Evolutionary conservation across 2,329 filamentous ascomycete species (phyloP).

Genomic region (Hymenoscyphus repandus): DNA sequence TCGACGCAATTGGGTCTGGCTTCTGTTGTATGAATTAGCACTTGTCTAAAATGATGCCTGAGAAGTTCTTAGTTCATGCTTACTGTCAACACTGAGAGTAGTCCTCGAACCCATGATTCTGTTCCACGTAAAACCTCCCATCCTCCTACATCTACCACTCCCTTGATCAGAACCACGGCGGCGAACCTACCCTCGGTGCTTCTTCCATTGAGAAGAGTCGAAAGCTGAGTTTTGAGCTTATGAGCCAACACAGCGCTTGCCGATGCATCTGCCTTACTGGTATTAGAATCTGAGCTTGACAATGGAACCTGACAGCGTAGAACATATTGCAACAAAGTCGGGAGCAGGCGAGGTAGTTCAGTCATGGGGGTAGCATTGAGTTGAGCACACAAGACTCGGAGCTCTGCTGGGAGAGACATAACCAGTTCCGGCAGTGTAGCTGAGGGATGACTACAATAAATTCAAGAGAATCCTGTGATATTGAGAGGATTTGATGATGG

Average conservation of each 20-base stretch:
- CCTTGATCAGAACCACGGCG: conserved; percentile 74
- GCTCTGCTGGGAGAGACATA: conserved; percentile 45
- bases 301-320: conserved; percentile 55
- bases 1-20: conserved; percentile 68
- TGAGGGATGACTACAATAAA: neutral
- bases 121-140: conserved; percentile 73
- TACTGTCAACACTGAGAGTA: conserved; percentile 70
- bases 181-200: conserved; percentile 70
- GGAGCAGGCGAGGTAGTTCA: conserved; percentile 68
- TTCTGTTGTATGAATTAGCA: conserved; percentile 47
- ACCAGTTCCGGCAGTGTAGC: too few relatives aligned
- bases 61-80: neutral
- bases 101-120: conserved; percentile 70
- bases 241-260: conserved; percentile 70
- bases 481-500: neutral
- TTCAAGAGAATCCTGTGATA: neutral
- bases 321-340: conserved; percentile 59
- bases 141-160: conserved; percentile 74
- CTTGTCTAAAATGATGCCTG: neutral
- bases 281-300: conserved; percentile 55
- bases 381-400: conserved; percentile 61
- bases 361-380: conserved; percentile 66
- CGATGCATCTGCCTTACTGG: conserved; percentile 53
- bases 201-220: conserved; percentile 72
- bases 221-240: conserved; percentile 74